Conservation (phyloP, 257 asterid species). For the Misopates orontium region DNA sequence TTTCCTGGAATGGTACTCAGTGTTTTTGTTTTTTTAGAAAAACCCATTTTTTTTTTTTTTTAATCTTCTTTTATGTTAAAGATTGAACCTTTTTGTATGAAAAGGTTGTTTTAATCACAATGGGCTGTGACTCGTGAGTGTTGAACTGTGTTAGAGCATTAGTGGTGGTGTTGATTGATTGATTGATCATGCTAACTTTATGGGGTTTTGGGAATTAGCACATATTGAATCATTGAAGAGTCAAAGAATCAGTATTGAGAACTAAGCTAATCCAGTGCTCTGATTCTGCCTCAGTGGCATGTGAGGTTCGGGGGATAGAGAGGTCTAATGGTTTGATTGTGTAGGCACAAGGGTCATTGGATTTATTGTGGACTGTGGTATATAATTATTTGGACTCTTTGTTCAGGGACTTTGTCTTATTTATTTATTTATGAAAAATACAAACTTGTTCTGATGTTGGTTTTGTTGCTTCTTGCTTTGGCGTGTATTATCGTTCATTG, state of each 20-base stretch:
- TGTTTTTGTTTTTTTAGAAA: background rate
- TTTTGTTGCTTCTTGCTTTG: too few species aligned
- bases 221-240: background rate
- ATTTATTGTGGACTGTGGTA: too few species aligned
- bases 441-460: too few species aligned
- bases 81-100: background rate
- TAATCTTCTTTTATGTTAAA: background rate
- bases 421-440: too few species aligned
- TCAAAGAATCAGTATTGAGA: background rate
- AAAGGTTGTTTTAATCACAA: slow-evolving; percentile 2
- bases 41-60: background rate
- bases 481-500: too few species aligned
- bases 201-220: background rate
- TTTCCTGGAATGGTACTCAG: slow-evolving; percentile 70
- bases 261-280: background rate
- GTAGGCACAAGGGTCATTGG: too few species aligned
- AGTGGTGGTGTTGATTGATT: background rate
- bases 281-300: background rate
- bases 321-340: too few species aligned
- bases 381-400: too few species aligned
- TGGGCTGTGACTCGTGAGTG: slow-evolving; percentile 14
- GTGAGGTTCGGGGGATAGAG: too few species aligned
- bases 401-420: too few species aligned
- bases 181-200: background rate
- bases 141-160: background rate